phyloP scores from a whole-genome alignment of 179 eudicot species.

The Silene coronaria region DNA sequence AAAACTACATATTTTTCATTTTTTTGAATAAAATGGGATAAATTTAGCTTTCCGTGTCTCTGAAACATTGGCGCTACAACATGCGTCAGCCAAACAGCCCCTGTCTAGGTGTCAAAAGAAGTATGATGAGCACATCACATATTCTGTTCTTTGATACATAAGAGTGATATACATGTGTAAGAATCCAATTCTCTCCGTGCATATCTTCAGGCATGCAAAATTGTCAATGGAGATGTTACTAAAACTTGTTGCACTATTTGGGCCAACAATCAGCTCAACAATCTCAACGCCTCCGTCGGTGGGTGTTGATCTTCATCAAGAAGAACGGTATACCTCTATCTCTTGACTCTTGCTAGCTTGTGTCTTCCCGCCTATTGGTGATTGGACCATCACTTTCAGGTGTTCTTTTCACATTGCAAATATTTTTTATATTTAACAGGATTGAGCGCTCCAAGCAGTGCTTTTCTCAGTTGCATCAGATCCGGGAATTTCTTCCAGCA shows the following conservation, averaged over 20 bases:
- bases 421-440: conserved; percentile 34
- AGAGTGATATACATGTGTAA: no score
- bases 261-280: conserved; percentile 56
- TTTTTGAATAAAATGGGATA: no score
- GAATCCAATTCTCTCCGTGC: not conserved
- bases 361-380: not conserved
- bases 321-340: conserved; percentile 55
- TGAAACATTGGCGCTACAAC: no score
- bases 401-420: not conserved
- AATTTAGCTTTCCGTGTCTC: no score
- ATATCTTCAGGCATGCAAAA: conserved; percentile 56
- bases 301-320: conserved; percentile 89
- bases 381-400: not conserved
- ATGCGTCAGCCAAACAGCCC: no score
- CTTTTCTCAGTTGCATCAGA: conserved; percentile 52
- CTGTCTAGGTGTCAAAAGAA: conserved; percentile 3
- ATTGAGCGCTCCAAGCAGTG: conserved; percentile 71
- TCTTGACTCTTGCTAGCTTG: conserved; percentile 2
- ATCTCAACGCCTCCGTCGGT: conserved; percentile 66
- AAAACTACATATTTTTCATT: no score
- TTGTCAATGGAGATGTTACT: conserved; percentile 78
- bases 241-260: conserved; percentile 85
- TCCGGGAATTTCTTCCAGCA: conserved; percentile 53
- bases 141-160: not conserved
- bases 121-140: not conserved